phyloP scores from a whole-genome alignment of 2,329 filamentous ascomycete species.

The Fusarium lyarnte region DNA sequence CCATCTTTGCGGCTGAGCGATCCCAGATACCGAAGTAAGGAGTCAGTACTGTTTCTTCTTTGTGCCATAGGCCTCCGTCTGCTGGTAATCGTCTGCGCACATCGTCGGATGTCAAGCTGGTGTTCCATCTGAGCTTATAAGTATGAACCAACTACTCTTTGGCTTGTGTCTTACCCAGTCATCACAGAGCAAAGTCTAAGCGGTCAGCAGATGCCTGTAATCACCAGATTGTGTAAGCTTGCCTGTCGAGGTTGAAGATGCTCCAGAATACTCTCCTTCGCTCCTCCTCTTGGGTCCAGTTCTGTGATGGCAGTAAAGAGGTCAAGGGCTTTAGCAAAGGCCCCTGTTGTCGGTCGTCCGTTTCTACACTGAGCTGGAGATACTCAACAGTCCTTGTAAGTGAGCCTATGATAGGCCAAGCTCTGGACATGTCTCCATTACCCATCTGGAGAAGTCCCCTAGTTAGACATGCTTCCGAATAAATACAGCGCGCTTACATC shows the following conservation, averaged over 20 bases:
- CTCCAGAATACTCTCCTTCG: slow-evolving; percentile 48
- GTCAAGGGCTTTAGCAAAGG: neutral
- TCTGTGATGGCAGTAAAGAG: slow-evolving; percentile 30
- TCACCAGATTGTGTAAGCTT: rapidly evolving
- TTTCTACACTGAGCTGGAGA: slow-evolving; percentile 44
- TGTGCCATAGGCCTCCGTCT: slow-evolving; percentile 55
- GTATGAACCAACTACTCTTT: neutral
- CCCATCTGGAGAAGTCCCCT: slow-evolving; percentile 34
- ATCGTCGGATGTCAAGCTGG: slow-evolving; percentile 46
- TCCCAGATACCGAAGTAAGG: slow-evolving; percentile 60
- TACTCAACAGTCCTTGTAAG: slow-evolving; percentile 46
- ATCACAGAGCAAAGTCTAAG: slow-evolving; percentile 25
- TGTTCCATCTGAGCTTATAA: slow-evolving; percentile 44
- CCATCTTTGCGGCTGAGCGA: slow-evolving; percentile 50
- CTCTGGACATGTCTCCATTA: slow-evolving; percentile 37
- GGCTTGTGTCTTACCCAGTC: slow-evolving; percentile 12
- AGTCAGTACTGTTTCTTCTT: slow-evolving; percentile 49
- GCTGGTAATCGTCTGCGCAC: slow-evolving; percentile 46
- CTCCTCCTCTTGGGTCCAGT: slow-evolving; percentile 48
- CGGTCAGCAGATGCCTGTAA: neutral
- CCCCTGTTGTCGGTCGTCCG: slow-evolving; percentile 23
- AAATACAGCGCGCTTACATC: slow-evolving; percentile 11
- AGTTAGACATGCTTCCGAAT: rapidly evolving
- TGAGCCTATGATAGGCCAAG: slow-evolving; percentile 46
- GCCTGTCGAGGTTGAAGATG: slow-evolving; percentile 47